These are phyloP conservation scores for Cordyceps cateniannulata DNA, from an alignment of 2,329 filamentous ascomycete species.

Conservation along the genomic window DNA sequence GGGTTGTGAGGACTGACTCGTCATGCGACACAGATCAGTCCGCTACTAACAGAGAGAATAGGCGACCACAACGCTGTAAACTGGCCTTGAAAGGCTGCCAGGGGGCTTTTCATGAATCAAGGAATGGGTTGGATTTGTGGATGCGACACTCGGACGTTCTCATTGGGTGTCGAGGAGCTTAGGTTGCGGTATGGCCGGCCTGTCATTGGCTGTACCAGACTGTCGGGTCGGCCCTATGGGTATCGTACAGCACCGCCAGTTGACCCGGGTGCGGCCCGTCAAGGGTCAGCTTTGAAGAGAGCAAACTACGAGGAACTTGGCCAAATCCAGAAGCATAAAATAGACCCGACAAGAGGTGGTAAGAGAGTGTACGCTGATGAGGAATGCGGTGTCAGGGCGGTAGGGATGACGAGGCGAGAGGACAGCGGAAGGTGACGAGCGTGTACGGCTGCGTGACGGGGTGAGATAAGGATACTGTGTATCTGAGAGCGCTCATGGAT, in stretches of 20 bases:
- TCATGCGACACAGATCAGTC: not conserved
- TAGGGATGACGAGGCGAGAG: too few relatives aligned
- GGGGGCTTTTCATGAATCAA: not conserved
- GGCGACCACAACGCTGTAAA: not conserved
- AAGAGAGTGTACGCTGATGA: too few relatives aligned
- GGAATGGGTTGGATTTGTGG: constrained; percentile 2
- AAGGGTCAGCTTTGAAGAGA: not conserved
- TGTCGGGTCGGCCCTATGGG: constrained; percentile 13
- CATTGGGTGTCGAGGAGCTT: constrained; percentile 6
- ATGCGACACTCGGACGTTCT: not conserved
- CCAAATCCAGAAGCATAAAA: too few relatives aligned
- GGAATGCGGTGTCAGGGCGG: too few relatives aligned
- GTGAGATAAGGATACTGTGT: too few relatives aligned
- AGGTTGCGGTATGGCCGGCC: not conserved
- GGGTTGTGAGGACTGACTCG: not conserved
- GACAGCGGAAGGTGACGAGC: too few relatives aligned
- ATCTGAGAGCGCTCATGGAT: too few relatives aligned
- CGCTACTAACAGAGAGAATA: not conserved
- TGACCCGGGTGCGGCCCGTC: not conserved
- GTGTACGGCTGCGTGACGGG: too few relatives aligned
- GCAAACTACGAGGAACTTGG: not conserved
- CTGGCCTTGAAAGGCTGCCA: not conserved
- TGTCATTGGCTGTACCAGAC: constrained; percentile 15
- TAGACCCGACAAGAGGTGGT: too few relatives aligned
- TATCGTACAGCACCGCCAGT: not conserved